Base-by-base conservation (phyloP, 495 filamentous ascomycete species). In the Echria macrotheca region DNA sequence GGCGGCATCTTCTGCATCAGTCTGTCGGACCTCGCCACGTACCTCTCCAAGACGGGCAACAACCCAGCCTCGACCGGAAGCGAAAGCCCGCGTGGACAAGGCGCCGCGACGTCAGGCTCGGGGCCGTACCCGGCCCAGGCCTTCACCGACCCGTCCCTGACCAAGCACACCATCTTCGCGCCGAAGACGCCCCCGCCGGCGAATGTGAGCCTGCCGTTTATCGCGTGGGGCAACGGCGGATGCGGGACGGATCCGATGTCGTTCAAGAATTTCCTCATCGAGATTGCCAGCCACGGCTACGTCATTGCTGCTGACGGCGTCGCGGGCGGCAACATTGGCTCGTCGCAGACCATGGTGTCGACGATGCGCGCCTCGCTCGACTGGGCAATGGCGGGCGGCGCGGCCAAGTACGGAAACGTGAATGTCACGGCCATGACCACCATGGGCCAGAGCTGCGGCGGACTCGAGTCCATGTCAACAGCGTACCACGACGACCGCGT, bases 201-300 rank as follows among this genome's bases (percentile, higher is more conserved):
- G 15, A 35, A 44, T 10, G 14, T 42, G 23, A 42, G 55, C 38
- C 18, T 72, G 49, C 53, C 42, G 11, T 32, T 66, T 44, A 37
- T 68, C 41, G 48, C 67, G 10, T 67, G 56, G 56, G 61, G 59
- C 37, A 62, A 67, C 50, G 64, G 64, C 32, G 64, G 56, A 25
- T 67, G 64, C 54, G 41, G 28, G 14, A 53, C 56, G n/a, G 47
- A 59, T 28, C 54, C 55, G 18, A 44, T 44, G 2, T n/a, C 43
- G 12, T 33, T 56, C 15, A 23, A 35, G 15, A 48, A 52, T 22
- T 45, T 61, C 24, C 53, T 68, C 22, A 38, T 48, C 31, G 38
- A 66, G 31, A 37, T 63, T 11, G 60, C 60, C 37, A 54, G 53
- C 32, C 53, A 66, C 49, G 63, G 64, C 11, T 55, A 61, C 42